phyloP scores from a whole-genome alignment of 2,329 filamentous ascomycete species.

The Plenodomus tracheiphilus region DNA sequence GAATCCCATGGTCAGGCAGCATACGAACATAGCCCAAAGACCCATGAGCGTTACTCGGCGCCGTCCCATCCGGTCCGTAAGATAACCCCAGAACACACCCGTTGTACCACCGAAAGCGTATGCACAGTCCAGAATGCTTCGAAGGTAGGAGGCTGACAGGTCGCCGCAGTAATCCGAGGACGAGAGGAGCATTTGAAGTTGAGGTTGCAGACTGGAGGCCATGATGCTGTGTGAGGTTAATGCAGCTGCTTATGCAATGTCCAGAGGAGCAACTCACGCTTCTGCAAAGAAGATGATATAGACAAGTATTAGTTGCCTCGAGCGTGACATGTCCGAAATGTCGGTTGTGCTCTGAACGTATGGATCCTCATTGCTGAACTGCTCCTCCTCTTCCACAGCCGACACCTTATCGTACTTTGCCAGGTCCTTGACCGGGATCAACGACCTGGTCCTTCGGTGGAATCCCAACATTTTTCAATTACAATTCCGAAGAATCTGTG shows the following conservation, averaged over 20 bases:
- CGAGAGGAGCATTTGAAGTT: constrained; percentile 51
- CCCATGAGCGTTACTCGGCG: constrained; percentile 50
- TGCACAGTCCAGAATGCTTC: constrained; percentile 53
- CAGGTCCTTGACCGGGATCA: constrained; percentile 50
- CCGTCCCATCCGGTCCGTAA: constrained; percentile 49
- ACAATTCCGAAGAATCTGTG: constrained; percentile 2
- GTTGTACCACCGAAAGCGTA: constrained; percentile 52
- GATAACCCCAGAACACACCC: constrained; percentile 51
- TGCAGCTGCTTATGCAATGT: neutral
- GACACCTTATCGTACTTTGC: constrained; percentile 48
- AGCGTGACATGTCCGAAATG: constrained; percentile 24
- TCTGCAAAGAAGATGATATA: constrained; percentile 54
- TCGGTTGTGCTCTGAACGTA: constrained; percentile 23
- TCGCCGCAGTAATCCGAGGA: constrained; percentile 50
- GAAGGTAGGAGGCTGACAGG: constrained; percentile 51
- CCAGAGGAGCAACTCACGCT: constrained; percentile 37
- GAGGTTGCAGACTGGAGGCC: constrained; percentile 53
- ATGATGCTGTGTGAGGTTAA: constrained; percentile 43
- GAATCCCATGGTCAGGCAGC: constrained; percentile 53
- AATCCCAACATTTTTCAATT: constrained; percentile 48
- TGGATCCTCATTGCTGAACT: constrained; percentile 33
- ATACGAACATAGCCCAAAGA: constrained; percentile 49
- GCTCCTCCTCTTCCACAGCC: constrained; percentile 27
- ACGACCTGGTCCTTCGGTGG: constrained; percentile 46
- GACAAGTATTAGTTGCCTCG: constrained; percentile 47